These are phyloP conservation scores for Diplodia mutila DNA, from an alignment of 2,329 filamentous ascomycete genomes.

Conservation along the genomic window DNA sequence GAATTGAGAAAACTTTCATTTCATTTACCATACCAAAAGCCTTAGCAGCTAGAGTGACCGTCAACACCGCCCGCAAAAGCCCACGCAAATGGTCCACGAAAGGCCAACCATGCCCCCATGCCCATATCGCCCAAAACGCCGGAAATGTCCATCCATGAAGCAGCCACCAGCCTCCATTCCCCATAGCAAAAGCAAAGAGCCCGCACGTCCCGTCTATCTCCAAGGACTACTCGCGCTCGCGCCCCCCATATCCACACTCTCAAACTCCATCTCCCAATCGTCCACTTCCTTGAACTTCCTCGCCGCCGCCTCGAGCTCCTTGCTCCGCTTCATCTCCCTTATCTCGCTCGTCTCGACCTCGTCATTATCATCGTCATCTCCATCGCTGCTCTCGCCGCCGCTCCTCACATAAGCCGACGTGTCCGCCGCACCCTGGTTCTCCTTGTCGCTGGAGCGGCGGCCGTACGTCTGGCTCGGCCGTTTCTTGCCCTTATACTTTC, in stretches of 20 bases:
- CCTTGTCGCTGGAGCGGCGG: slow-evolving; percentile 44
- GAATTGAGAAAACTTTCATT: not conserved
- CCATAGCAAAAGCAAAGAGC: too few relatives aligned
- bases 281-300: slow-evolving; percentile 56
- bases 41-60: not conserved
- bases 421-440: slow-evolving; percentile 39
- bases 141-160: not conserved
- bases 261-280: slow-evolving; percentile 56
- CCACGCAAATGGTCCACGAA: not conserved
- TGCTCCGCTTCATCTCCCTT: slow-evolving; percentile 33
- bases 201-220: slow-evolving; percentile 31
- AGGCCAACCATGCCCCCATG: not conserved
- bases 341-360: slow-evolving; percentile 32
- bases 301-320: slow-evolving; percentile 48
- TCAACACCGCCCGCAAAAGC: not conserved
- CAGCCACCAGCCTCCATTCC: not conserved
- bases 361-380: slow-evolving; percentile 21
- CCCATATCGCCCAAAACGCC: not conserved
- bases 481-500: slow-evolving; percentile 34
- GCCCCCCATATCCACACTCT: slow-evolving; percentile 47
- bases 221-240: slow-evolving; percentile 46
- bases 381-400: slow-evolving; percentile 49
- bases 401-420: not conserved
- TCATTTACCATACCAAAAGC: not conserved
- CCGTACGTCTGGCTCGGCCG: slow-evolving; percentile 34